Percentiles rank a stretch among this genome's conserved stretches.
Evolutionary conservation across 2,329 filamentous ascomycete genomes (phyloP).

Genomic region (Penicillium sclerotigenum): DNA sequence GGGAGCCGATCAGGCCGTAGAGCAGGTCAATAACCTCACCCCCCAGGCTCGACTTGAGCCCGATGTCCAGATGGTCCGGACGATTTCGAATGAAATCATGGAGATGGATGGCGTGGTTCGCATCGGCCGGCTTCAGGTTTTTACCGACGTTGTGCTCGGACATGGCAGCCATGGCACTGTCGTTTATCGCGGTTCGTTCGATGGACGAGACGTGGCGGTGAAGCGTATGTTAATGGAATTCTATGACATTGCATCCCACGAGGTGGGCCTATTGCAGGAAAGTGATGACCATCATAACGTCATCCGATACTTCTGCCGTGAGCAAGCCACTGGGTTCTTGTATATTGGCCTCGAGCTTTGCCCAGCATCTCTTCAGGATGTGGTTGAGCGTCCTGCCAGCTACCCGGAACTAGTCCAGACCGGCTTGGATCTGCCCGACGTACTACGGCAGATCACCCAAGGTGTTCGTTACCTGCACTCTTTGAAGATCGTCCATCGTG

Average conservation of each 20-base stretch:
- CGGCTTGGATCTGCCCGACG: conserved; percentile 70
- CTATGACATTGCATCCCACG: conserved; percentile 90
- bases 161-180: conserved; percentile 95
- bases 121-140: conserved; percentile 60
- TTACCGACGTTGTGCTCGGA: conserved; percentile 59
- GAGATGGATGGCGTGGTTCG: conserved; percentile 59
- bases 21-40: conserved; percentile 49
- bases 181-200: conserved; percentile 92
- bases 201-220: conserved; percentile 87
- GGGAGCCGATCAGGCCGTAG: conserved; percentile 57
- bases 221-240: conserved; percentile 97
- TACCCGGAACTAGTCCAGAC: conserved; percentile 64
- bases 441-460: conserved; percentile 84
- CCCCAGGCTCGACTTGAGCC: conserved; percentile 55
- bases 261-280: conserved; percentile 84
- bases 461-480: conserved; percentile 87
- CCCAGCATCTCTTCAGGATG: conserved; percentile 86
- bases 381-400: conserved; percentile 71
- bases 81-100: conserved; percentile 56
- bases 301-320: conserved; percentile 92
- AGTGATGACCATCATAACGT: conserved; percentile 96
- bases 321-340: conserved; percentile 81
- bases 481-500: conserved; percentile 91
- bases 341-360: conserved; percentile 96
- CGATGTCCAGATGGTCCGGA: conserved; percentile 55